Percentiles rank a stretch among this genome's conserved stretches.
Conservation (phyloP, 108 stramenopile species). For the Hondaea fermentalgiana region DNA sequence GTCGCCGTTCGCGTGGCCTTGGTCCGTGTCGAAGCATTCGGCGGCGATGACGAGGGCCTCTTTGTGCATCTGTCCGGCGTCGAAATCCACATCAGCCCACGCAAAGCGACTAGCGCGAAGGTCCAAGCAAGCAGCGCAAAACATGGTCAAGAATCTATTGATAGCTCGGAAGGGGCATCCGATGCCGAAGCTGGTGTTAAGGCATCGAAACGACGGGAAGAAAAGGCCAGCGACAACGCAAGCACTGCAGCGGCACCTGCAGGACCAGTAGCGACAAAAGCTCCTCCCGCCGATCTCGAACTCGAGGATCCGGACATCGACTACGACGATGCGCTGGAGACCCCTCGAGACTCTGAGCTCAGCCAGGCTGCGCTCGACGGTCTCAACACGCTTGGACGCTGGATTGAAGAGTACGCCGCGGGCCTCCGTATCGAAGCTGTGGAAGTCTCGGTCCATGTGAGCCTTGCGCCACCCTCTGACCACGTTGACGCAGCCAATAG, state of each 20-base stretch:
- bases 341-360: not conserved
- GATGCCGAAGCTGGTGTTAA: not conserved
- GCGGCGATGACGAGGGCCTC: constrained; percentile 9
- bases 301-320: not conserved
- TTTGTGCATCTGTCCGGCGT: not conserved
- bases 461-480: not conserved
- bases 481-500: not conserved
- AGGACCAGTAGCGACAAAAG: not conserved
- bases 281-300: not conserved
- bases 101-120: not conserved
- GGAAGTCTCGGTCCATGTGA: not conserved
- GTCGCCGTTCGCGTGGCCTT: not conserved
- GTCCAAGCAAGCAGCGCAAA: too few species aligned
- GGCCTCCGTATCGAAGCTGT: not conserved
- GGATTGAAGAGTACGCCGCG: not conserved
- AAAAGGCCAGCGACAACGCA: not conserved
- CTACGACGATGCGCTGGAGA: not conserved
- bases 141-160: not conserved
- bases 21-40: not conserved
- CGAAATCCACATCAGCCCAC: not conserved
- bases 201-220: not conserved
- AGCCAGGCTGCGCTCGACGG: not conserved
- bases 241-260: not conserved
- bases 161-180: not conserved
- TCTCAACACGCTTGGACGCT: not conserved